Base-by-base conservation (phyloP, 2,329 filamentous ascomycete species). In the Magnaporthales sp. region DNA sequence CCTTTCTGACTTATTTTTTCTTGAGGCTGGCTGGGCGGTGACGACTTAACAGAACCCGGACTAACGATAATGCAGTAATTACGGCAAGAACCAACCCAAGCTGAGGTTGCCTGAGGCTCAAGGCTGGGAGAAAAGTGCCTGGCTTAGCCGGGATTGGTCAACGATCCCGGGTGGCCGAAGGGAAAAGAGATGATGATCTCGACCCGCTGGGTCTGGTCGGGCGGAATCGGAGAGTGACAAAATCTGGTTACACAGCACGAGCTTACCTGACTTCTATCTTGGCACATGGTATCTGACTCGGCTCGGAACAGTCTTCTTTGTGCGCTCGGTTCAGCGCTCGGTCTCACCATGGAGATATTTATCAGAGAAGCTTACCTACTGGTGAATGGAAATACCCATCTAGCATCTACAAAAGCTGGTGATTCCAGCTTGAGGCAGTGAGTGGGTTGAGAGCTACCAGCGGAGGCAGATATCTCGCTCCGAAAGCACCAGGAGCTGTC, bases 101-200 rank as follows among this genome's bases (percentile, higher is more conserved):
- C 56, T 15, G 9, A 27, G 26, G 56, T 15, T 60, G 56, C 56
- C 56, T 60, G 56, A 60, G 56, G 22, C 56, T 29, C 56, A 29
- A 60, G 56, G 26, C 56, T 60, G 9, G 56, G 11, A 60, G 24
- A 26, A 6, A 26, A 13, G 15, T 46, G 38, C 38, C 38, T 46
- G 38, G 38, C 15, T 27, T 60, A 27, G 26, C 13, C 26, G 22
- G 24, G 56, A 60, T 60, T 60, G 56, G 56, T 29, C 56, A 60
- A 60, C 56, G 7, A 60, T 60, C 24, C 24, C 26, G 24, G 67
- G 64, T 66, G 38, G 56, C 27, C 38, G 63, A 64, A 63, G 64
- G 65, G 66, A 68, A 66, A 68, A 68, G 64, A 64, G 64, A 58
- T 26, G 54, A 60, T 60, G 56, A 60, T 60, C 56, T 60, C 56